Base-by-base conservation (phyloP, 495 filamentous ascomycete species). In the Staphylotrichum tortipilum region DNA sequence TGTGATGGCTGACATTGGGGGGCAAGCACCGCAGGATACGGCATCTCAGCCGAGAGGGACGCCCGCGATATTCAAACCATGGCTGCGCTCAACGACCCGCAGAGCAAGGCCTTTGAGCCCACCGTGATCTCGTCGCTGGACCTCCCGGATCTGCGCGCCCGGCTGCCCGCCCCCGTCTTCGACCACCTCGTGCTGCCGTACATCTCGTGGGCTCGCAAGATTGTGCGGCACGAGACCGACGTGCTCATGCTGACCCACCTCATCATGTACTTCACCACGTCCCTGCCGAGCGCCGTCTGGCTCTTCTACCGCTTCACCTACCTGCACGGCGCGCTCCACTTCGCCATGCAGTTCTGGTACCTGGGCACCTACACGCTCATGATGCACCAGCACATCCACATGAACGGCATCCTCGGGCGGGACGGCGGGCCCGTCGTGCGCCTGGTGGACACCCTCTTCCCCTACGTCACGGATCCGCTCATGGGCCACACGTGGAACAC, bases 371-470 rank as follows among this genome's bases (percentile, higher is more conserved):
- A 43, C 40, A 43, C 40, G 24, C 26, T 43, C n/a, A 43, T 43
- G 40, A 43, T 43, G 40, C 40, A 43, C 40, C 40, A 43, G 40
- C 40, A 43, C 40, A 43, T 43, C 40, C 40, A 43, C 40, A 29
- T 30, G 40, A 1, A 26, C 24, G 40, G 40, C 40, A 31, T 43
- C 26, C 26, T 43, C 11, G n/a, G n/a, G n/a, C n/a, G n/a, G 24
- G 8, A 29, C 19, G 26, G 40, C 26, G 40, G n/a, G 17, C 40
- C 15, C 40, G 10, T 28, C 7, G 15, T 43, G 17, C 40, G 40
- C 24, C 40, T 43, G 24, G 8, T 43, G 22, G 40, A 43, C 40
- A 19, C 24, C n/a, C 11, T 9, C 40, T 43, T 43, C 40, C 40
- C 40, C n/a, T 43, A 43, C 40, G 4, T 43, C 24, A 43, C 40